Conservation (phyloP, 352 stramenopile genomes). For the Blastocystis sp. region DNA sequence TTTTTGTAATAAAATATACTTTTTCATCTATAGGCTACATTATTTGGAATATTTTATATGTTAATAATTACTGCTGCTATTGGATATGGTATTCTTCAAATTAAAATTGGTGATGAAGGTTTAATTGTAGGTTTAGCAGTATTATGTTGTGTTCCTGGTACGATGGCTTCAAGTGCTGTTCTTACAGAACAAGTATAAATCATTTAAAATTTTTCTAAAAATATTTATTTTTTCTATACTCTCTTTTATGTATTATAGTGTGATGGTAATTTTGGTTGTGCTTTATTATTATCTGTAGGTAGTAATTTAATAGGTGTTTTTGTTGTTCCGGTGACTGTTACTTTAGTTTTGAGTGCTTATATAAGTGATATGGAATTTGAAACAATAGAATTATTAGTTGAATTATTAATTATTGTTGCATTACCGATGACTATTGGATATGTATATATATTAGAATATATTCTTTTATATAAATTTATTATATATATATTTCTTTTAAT, state of each 20-base stretch:
- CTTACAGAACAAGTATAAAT: constrained; percentile 26
- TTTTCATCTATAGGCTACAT: constrained; percentile 9
- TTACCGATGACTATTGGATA: constrained; percentile 32
- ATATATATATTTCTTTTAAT: too few species aligned
- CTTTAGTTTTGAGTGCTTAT: background rate
- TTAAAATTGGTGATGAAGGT: background rate
- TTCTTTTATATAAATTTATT: too few species aligned
- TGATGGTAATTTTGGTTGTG: constrained; percentile 18
- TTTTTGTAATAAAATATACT: too few species aligned
- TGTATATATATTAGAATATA: background rate
- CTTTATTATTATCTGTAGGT: constrained; percentile 10
- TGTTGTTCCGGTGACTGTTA: constrained; percentile 2
- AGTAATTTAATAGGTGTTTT: constrained; percentile 28
- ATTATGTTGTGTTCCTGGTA: constrained; percentile 26
- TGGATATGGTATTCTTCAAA: constrained; percentile 11
- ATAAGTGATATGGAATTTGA: too few species aligned
- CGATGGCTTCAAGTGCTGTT: constrained; percentile 24
- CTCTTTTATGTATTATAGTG: constrained; percentile 8
- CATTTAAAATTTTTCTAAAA: too few species aligned
- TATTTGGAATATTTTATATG: constrained; percentile 12
- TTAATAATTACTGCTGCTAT: constrained; percentile 12
- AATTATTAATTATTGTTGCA: constrained; percentile 24
- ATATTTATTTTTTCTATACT: too few species aligned
- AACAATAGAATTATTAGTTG: too few species aligned
- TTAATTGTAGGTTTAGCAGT: constrained; percentile 23